These are phyloP conservation scores for Pestalotiopsis sp. DNA, from an alignment of 2,329 filamentous ascomycete species.

Conservation along the genomic window DNA sequence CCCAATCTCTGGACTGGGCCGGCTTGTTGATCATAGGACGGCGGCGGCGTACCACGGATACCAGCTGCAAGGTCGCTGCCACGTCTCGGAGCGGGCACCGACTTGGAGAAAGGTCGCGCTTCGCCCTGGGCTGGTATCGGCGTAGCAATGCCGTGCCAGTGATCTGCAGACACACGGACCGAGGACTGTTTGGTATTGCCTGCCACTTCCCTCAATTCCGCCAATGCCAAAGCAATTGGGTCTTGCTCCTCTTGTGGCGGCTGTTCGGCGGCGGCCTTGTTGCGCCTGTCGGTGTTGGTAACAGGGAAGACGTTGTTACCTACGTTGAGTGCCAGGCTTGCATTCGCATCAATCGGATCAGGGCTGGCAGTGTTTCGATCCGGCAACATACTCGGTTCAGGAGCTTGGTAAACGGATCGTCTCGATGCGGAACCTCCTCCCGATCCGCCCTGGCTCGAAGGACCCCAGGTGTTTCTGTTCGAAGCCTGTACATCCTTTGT, in stretches of 20 bases:
- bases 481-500: slow-evolving; percentile 65
- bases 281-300: slow-evolving; percentile 71
- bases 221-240: slow-evolving; percentile 88
- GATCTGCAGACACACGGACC: slow-evolving; percentile 88
- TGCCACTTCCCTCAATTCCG: slow-evolving; percentile 83
- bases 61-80: slow-evolving; percentile 53
- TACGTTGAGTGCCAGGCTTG: slow-evolving; percentile 90
- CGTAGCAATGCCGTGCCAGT: slow-evolving; percentile 90
- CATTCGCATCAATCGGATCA: slow-evolving; percentile 87
- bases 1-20: slow-evolving; percentile 71
- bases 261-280: slow-evolving; percentile 37
- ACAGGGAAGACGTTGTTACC: slow-evolving; percentile 97
- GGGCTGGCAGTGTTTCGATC: slow-evolving; percentile 63
- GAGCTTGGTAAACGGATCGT: slow-evolving; percentile 42
- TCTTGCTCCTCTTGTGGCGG: slow-evolving; percentile 67
- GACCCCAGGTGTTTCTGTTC: slow-evolving; percentile 64
- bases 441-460: slow-evolving; percentile 21
- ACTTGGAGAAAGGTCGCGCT: slow-evolving; percentile 44
- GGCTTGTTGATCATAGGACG: slow-evolving; percentile 75
- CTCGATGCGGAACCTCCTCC: slow-evolving; percentile 28
- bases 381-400: slow-evolving; percentile 38
- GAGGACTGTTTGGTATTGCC: slow-evolving; percentile 73
- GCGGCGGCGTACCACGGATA: slow-evolving; percentile 78
- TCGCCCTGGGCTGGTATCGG: slow-evolving; percentile 60
- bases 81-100: slow-evolving; percentile 39